Base-by-base conservation (phyloP, 2,329 filamentous ascomycete species). In the Hypoxylon sp. region DNA sequence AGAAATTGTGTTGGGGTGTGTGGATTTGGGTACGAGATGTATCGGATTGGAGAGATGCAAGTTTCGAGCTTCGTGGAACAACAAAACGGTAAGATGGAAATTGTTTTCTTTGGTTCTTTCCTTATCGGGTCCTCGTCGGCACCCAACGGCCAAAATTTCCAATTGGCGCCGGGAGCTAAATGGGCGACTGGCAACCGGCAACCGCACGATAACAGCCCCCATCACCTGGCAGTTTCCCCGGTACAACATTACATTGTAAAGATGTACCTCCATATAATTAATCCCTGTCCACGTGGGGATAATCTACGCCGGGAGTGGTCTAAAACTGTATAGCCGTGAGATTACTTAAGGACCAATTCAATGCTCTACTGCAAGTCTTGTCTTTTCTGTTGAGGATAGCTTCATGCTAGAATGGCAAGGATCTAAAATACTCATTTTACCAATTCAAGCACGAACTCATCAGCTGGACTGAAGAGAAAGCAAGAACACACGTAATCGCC, bases 251-350 rank as follows among this genome's bases (percentile, higher is more conserved):
- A 62, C 7, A 46, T 1, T 3, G 25, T 5, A 46, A 44, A 10
- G 6, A 27, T 22, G 14, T 37, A 57, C 33, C 22, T 48, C 17
- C 42, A 54, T 31, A 33, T 42, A 40, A 48, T 37, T 40, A 14
- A 58, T 53, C 66, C 66, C 61, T 62, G 66, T 62, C 61, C 69
- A 72, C 69, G 67, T 72, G 69, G 66, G 64, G 46, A 54, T 48
- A 62, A 17, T 67, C 49, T 59, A 69, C 53, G 10, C 57, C 20
- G n/a, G 61, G 66, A 72, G 44, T 69, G 64, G 69, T 57, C 51
- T 67, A 66, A 60, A 64, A 49, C 20, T 8, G 31, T 6, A 37
- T 48, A 63, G 35, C 44, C 48, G 14, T 6, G 42, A 66, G 25
- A 66, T 64, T 64, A 53, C 46, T 53, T 42, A 30, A 59, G 49